A percentile compares a stretch with the other conserved stretches of the same genome.
These are phyloP conservation scores for Ogataea chonburiensis DNA, from an alignment of 805 yeast genomes.

Conservation along the genomic window DNA sequence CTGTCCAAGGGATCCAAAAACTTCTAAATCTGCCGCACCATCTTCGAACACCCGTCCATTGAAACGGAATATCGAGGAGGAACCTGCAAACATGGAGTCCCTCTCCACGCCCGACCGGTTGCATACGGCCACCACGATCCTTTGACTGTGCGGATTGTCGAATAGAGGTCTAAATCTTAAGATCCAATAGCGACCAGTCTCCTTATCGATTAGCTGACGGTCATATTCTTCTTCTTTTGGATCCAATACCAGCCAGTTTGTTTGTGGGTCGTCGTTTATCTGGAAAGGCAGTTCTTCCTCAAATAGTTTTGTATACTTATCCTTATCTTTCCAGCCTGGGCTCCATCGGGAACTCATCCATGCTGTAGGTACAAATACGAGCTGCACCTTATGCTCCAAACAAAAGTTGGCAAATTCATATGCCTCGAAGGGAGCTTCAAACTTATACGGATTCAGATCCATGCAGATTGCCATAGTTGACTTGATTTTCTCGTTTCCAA, in stretches of 20 bases:
- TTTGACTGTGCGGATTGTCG: constrained; percentile 17
- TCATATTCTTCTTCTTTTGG: constrained; percentile 11
- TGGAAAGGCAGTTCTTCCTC: constrained; percentile 19
- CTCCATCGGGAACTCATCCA: constrained; percentile 63
- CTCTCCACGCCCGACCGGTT: constrained; percentile 82
- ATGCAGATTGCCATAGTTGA: constrained; percentile 84
- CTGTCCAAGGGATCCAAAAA: constrained; percentile 57
- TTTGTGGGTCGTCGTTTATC: constrained; percentile 16
- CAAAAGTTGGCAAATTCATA: constrained; percentile 70
- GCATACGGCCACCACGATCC: constrained; percentile 47
- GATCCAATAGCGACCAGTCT: constrained; percentile 60
- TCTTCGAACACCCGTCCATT: constrained; percentile 36
- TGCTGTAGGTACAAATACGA: constrained; percentile 80
- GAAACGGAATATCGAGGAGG: constrained; percentile 57
- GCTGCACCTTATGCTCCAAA: constrained; percentile 43
- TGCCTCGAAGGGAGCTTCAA: constrained; percentile 70
- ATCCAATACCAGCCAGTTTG: constrained; percentile 7
- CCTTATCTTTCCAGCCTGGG: constrained; percentile 23
- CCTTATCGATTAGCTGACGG: constrained; percentile 24
- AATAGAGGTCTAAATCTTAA: constrained; percentile 46
- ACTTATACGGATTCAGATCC: constrained; percentile 89
- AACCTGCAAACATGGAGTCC: constrained; percentile 65
- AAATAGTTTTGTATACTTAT: constrained; percentile 23
- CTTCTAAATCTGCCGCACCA: constrained; percentile 43
- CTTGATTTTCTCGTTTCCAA: constrained; percentile 34